These are phyloP conservation scores for Hymenoscyphus fraxineus DNA, from an alignment of 2,329 filamentous ascomycete genomes.

Conservation along the genomic window DNA sequence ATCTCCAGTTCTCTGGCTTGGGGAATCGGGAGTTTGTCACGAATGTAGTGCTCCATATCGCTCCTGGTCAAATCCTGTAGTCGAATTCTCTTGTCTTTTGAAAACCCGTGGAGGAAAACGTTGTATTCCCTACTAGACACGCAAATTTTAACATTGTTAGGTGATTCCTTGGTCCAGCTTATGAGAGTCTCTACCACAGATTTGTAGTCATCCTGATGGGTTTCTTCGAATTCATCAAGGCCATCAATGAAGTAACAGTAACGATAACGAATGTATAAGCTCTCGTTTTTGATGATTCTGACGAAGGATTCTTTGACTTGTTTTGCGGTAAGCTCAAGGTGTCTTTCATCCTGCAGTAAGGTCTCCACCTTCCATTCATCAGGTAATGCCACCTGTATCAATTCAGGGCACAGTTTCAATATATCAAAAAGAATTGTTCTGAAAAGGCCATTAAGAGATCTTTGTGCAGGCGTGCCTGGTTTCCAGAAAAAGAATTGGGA, in stretches of 20 bases:
- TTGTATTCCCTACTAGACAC: background rate
- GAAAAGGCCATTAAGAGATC: background rate
- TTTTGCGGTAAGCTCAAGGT: background rate
- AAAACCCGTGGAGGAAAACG: background rate
- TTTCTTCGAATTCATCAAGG: background rate
- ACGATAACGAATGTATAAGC: background rate
- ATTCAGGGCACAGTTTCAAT: background rate
- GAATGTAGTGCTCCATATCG: slow-evolving; percentile 2
- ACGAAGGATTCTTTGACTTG: background rate
- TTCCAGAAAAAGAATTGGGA: background rate
- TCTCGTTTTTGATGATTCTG: background rate
- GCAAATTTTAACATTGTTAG: background rate
- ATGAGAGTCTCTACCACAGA: background rate
- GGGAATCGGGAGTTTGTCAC: background rate
- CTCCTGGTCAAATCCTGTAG: background rate
- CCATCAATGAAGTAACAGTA: background rate
- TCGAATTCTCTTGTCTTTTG: background rate
- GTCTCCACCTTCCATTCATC: background rate
- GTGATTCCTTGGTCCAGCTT: background rate
- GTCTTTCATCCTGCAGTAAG: background rate
- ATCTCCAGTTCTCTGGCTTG: no score
- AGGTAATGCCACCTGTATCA: background rate
- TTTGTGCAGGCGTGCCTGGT: background rate
- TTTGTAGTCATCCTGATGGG: background rate
- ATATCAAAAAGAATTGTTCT: background rate